Conservation (phyloP, 2,329 filamentous ascomycete genomes). For the Pseudogymnoascus pannorum region DNA sequence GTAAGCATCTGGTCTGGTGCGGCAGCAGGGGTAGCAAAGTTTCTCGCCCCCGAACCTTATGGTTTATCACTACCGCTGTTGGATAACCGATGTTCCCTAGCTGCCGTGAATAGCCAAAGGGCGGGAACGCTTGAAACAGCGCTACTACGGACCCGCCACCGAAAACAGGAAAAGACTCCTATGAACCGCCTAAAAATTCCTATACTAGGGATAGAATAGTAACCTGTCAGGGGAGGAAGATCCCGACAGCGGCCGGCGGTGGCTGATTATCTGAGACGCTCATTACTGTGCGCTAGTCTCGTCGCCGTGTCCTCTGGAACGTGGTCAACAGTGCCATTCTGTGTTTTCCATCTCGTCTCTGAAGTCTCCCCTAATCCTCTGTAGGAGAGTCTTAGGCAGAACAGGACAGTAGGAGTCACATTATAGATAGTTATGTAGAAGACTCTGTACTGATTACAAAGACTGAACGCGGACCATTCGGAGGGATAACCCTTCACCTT, state of each 20-base stretch:
- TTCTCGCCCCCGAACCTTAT: constrained; percentile 6
- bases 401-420: too few species aligned
- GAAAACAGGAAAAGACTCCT: neutral
- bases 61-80: neutral
- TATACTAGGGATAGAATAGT: neutral
- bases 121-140: neutral
- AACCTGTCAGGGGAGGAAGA: neutral
- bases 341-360: neutral
- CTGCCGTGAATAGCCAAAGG: neutral
- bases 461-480: too few species aligned
- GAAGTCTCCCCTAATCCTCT: neutral
- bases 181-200: neutral
- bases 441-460: too few species aligned
- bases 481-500: too few species aligned
- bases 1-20: neutral
- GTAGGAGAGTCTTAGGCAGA: too few species aligned
- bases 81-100: neutral
- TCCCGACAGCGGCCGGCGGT: neutral
- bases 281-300: neutral
- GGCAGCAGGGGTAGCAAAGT: neutral
- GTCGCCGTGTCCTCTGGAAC: neutral
- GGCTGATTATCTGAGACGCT: neutral
- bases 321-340: neutral
- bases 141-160: neutral
- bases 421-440: too few species aligned